A percentile compares a stretch with the other conserved stretches of the same genome.
phyloP scores from a whole-genome alignment of 2,329 filamentous ascomycete genomes.

The Fusarium sp. region DNA sequence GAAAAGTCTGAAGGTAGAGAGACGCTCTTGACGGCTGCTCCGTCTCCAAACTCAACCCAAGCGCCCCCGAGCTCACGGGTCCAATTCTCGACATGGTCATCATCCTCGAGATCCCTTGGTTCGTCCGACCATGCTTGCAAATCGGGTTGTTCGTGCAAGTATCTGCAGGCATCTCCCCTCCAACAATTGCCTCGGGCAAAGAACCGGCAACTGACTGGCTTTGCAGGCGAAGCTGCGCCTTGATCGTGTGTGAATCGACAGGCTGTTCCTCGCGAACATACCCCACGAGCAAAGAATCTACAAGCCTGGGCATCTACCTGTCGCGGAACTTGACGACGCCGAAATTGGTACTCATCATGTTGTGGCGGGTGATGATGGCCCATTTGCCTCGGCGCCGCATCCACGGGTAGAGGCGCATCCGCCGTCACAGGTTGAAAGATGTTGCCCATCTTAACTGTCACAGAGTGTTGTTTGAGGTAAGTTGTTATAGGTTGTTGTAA shows the following conservation, averaged over 20 bases:
- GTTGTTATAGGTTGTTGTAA: background rate
- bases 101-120: background rate
- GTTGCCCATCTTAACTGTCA: background rate
- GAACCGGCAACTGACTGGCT: background rate
- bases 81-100: background rate
- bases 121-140: background rate
- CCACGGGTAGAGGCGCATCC: too few species aligned
- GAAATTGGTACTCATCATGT: background rate
- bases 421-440: background rate
- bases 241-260: background rate
- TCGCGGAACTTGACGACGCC: background rate
- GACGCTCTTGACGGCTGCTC: conserved; percentile 46
- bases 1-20: conserved; percentile 53
- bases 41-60: conserved; percentile 48
- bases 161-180: background rate
- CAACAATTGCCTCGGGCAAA: background rate
- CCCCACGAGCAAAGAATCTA: background rate
- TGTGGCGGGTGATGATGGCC: background rate
- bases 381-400: background rate
- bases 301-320: background rate
- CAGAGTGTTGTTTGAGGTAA: background rate
- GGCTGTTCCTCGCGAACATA: background rate
- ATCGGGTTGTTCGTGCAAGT: background rate
- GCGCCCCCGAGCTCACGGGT: conserved; percentile 42
- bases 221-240: background rate